phyloP scores from a whole-genome alignment of 2,329 filamentous ascomycete genomes.

The Apiospora koreana region DNA sequence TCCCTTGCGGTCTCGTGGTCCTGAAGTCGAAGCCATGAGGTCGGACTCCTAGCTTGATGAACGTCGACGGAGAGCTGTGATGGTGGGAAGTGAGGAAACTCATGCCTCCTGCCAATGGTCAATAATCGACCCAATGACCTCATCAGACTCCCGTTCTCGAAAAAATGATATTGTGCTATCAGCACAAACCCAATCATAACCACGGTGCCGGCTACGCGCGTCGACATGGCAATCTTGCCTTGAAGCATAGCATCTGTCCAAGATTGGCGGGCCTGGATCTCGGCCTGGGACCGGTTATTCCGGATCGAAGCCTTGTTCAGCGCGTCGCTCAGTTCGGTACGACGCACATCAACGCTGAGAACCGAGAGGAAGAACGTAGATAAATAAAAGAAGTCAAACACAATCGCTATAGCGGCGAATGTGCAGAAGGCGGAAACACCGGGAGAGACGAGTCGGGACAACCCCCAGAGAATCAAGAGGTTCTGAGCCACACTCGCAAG shows the following conservation, averaged over 20 bases:
- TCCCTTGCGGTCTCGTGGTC: constrained; percentile 78
- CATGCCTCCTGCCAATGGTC: constrained; percentile 28
- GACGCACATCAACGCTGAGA: constrained; percentile 75
- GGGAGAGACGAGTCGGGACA: constrained; percentile 68
- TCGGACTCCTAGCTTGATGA: constrained; percentile 74
- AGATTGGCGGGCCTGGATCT: constrained; percentile 38
- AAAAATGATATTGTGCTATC: constrained; percentile 77
- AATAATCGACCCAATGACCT: constrained; percentile 38
- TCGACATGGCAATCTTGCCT: constrained; percentile 68
- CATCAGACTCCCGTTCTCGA: constrained; percentile 56
- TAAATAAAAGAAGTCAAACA: constrained; percentile 77
- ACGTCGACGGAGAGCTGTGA: constrained; percentile 57
- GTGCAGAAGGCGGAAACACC: constrained; percentile 75
- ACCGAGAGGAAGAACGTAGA: constrained; percentile 80
- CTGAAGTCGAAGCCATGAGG: constrained; percentile 74
- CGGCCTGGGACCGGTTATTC: constrained; percentile 26
- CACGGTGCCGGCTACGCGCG: constrained; percentile 72
- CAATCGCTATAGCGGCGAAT: constrained; percentile 72
- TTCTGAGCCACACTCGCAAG: constrained; percentile 70
- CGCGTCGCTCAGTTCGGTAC: constrained; percentile 75
- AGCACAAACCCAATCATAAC: constrained; percentile 73
- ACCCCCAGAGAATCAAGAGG: constrained; percentile 61
- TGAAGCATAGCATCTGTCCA: constrained; percentile 65
- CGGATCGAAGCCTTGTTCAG: constrained; percentile 57
- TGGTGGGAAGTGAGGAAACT: constrained; percentile 26